Evolutionary conservation across 1,139 yeast species (phyloP).

Genomic region (Debaryomyces udenii): DNA sequence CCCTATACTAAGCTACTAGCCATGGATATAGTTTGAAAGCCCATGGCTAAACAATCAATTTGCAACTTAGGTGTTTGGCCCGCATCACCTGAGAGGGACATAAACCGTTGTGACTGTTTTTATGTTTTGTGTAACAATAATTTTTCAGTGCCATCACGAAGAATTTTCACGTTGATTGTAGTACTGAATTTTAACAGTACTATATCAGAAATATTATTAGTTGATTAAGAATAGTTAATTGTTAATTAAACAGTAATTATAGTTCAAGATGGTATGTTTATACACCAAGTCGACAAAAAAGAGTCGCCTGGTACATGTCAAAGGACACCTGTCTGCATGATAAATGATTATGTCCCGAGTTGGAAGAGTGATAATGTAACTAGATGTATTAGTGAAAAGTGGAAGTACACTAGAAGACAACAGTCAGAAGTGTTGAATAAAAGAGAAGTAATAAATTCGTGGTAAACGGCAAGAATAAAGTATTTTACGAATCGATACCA

Average conservation of each 20-base stretch:
- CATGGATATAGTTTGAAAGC: too few relatives aligned
- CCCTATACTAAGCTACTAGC: too few relatives aligned
- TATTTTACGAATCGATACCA: too few relatives aligned
- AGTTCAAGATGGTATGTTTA: slow-evolving; percentile 19
- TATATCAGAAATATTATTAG: slow-evolving; percentile 6
- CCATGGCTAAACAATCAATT: neutral
- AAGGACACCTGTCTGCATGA: slow-evolving; percentile 1
- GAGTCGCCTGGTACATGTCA: neutral
- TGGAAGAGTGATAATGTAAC: neutral
- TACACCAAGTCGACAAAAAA: neutral
- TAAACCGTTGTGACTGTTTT: neutral
- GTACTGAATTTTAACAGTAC: slow-evolving; percentile 1
- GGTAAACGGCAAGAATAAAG: too few relatives aligned
- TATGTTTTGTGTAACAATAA: slow-evolving; percentile 6
- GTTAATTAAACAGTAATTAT: slow-evolving; percentile 12
- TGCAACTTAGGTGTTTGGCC: slow-evolving; percentile 7
- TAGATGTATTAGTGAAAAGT: neutral
- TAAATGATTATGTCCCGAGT: neutral
- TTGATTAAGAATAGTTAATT: slow-evolving; percentile 7
- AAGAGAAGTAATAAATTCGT: too few relatives aligned
- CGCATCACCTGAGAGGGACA: slow-evolving; percentile 1
- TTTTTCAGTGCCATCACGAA: slow-evolving; percentile 8
- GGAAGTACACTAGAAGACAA: neutral
- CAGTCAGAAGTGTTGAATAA: too few relatives aligned
- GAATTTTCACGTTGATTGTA: slow-evolving; percentile 7